Evolutionary conservation across 2,329 filamentous ascomycete genomes (phyloP).

Genomic region (Cercospora sp.): DNA sequence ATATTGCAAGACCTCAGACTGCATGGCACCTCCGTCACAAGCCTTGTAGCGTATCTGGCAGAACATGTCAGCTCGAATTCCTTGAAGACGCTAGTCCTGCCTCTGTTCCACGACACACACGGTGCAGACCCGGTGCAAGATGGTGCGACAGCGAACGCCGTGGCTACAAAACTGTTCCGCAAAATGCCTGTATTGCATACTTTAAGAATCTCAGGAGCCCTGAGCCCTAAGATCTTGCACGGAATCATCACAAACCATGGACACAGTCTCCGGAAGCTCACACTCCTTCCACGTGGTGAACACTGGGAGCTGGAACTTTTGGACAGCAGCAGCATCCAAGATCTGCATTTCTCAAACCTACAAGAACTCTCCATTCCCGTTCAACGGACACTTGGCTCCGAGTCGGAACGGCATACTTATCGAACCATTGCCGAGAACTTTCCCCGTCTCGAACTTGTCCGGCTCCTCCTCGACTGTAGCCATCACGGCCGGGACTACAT

Average conservation of each 20-base stretch:
- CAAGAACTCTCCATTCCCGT: neutral
- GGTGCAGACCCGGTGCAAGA: too few species aligned
- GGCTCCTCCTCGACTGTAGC: neutral
- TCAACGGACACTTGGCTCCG: neutral
- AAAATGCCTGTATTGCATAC: neutral
- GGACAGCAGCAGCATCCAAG: neutral
- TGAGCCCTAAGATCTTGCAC: neutral
- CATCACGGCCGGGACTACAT: neutral
- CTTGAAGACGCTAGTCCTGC: neutral
- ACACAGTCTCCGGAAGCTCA: neutral
- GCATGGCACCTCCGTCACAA: neutral
- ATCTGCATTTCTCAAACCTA: neutral
- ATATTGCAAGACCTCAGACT: neutral
- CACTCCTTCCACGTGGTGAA: neutral
- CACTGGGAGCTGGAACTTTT: neutral
- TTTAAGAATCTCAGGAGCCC: neutral
- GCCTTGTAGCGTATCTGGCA: neutral
- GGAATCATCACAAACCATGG: neutral
- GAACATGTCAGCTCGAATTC: neutral
- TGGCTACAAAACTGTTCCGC: neutral
- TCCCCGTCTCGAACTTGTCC: neutral
- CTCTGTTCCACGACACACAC: too few species aligned
- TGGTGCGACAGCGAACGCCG: too few species aligned
- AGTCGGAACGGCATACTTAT: neutral
- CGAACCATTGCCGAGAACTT: neutral